A percentile compares a stretch with the other conserved stretches of the same genome.
Conservation (phyloP, 106 monocot species). For the Dioscorea zingiberensis region DNA sequence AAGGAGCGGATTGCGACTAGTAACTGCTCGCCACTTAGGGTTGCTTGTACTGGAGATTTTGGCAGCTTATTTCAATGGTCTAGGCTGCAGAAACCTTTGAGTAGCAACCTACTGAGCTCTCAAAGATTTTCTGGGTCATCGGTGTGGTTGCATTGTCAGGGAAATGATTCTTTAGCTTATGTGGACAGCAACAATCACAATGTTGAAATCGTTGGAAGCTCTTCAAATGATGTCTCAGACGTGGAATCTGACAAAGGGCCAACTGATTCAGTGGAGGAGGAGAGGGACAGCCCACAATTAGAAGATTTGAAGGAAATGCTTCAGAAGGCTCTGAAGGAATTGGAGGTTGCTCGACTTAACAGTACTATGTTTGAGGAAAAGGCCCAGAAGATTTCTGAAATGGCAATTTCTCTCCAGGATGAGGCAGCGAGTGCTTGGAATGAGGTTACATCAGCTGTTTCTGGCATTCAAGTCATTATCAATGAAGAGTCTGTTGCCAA, state of each 20-base stretch:
- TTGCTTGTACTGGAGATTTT: slow-evolving; percentile 2
- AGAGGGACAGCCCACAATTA: slow-evolving; percentile 27
- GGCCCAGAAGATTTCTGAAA: slow-evolving; percentile 84
- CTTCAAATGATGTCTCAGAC: slow-evolving; percentile 1
- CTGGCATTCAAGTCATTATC: slow-evolving; percentile 71
- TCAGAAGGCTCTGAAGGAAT: slow-evolving; percentile 59
- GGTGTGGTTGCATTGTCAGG: slow-evolving; percentile 35
- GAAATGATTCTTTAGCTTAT: slow-evolving; percentile 53
- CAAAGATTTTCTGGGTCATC: background rate
- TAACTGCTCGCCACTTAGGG: background rate
- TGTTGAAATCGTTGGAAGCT: slow-evolving; percentile 17
- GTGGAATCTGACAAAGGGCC: slow-evolving; percentile 12
- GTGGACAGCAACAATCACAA: slow-evolving; percentile 30
- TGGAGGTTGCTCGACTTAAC: slow-evolving; percentile 79
- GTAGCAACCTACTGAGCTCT: slow-evolving; percentile 1
- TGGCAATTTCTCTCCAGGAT: slow-evolving; percentile 81
- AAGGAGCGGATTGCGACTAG: slow-evolving; percentile 10
- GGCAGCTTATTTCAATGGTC: slow-evolving; percentile 1
- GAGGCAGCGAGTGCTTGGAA: slow-evolving; percentile 63
- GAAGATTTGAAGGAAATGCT: slow-evolving; percentile 61
- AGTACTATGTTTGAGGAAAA: slow-evolving; percentile 91
- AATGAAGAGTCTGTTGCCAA: slow-evolving; percentile 66
- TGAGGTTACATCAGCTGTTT: slow-evolving; percentile 53
- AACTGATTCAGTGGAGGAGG: slow-evolving; percentile 33
- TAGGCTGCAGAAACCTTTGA: background rate